Conservation (phyloP, 805 yeast genomes). For the Metschnikowia colocasiae region DNA sequence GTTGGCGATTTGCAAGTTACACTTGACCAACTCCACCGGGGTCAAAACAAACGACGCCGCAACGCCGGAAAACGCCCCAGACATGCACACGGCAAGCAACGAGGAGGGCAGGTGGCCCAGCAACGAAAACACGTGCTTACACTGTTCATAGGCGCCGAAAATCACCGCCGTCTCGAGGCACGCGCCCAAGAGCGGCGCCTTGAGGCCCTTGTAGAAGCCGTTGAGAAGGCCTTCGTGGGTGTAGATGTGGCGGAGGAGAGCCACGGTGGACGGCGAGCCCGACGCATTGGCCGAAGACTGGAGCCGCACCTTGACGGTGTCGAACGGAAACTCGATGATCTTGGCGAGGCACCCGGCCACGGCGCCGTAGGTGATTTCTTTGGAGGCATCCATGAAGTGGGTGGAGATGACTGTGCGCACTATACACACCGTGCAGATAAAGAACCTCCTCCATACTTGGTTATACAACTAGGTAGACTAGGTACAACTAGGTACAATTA, state of each 20-base stretch:
- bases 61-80: conserved; percentile 84
- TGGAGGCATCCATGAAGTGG: conserved; percentile 17
- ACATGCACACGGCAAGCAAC: conserved; percentile 32
- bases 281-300: conserved; percentile 53
- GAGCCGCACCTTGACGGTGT: conserved; percentile 83
- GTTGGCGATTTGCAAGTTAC: conserved; percentile 72
- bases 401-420: not conserved
- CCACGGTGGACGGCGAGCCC: conserved; percentile 48
- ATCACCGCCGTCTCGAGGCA: conserved; percentile 83
- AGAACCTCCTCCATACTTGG: too few relatives aligned
- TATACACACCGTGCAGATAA: not conserved
- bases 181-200: conserved; percentile 85
- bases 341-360: conserved; percentile 82
- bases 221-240: conserved; percentile 60
- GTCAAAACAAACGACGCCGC: conserved; percentile 80
- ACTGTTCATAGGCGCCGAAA: conserved; percentile 58
- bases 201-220: conserved; percentile 78
- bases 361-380: conserved; percentile 49
- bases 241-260: conserved; percentile 62
- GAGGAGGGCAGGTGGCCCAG: conserved; percentile 14
- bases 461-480: too few relatives aligned
- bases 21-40: conserved; percentile 89
- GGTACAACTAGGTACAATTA: too few relatives aligned
- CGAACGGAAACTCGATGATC: conserved; percentile 86
- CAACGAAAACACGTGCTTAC: not conserved